A percentile compares a stretch with the other conserved stretches of the same genome.
These are phyloP conservation scores for Cryptomeria japonica DNA, from an alignment of 75 land plant species.

Conservation along the genomic window DNA sequence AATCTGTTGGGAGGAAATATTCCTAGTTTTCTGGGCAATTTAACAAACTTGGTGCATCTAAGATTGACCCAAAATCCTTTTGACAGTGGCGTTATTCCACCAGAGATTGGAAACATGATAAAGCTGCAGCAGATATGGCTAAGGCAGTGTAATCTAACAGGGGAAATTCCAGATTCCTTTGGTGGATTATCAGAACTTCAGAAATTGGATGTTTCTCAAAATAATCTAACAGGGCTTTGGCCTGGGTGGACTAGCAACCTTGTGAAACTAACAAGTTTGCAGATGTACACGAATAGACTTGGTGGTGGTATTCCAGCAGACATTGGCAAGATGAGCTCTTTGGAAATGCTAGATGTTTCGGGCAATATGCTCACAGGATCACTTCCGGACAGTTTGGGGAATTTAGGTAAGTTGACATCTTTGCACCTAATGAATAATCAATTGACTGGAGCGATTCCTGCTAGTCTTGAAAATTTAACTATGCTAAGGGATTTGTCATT, in stretches of 20 bases:
- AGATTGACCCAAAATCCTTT: constrained; percentile 47
- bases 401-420: not conserved
- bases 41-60: constrained; percentile 31
- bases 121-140: constrained; percentile 43
- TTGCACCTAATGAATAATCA: constrained; percentile 24
- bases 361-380: constrained; percentile 48
- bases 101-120: constrained; percentile 38
- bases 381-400: constrained; percentile 2
- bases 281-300: constrained; percentile 37
- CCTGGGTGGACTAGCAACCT: constrained; percentile 30
- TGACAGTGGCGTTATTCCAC: constrained; percentile 38
- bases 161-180: constrained; percentile 45
- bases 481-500: constrained; percentile 1
- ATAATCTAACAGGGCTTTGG: constrained; percentile 37
- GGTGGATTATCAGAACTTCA: constrained; percentile 23
- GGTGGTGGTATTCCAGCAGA: constrained; percentile 45
- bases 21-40: constrained; percentile 46
- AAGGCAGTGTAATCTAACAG: constrained; percentile 35
- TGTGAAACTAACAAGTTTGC: constrained; percentile 30
- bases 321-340: constrained; percentile 16
- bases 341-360: constrained; percentile 14
- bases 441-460: constrained; percentile 30
- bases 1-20: constrained; percentile 50
- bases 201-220: constrained; percentile 35
- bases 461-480: constrained; percentile 12